phyloP scores from a whole-genome alignment of 768 basidiomycete species.

The Dioszegia hungarica region DNA sequence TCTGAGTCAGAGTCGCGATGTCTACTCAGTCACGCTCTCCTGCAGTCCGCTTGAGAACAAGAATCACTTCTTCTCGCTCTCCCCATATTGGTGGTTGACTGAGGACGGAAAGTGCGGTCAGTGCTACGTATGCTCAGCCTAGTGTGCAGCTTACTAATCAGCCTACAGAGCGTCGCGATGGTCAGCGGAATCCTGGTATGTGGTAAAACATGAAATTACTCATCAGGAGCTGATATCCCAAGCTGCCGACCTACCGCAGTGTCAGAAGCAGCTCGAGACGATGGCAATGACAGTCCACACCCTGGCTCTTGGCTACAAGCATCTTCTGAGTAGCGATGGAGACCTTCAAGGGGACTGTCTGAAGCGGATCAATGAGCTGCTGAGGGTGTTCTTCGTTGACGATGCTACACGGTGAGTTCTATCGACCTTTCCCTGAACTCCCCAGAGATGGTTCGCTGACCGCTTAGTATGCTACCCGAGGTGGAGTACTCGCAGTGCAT shows the following conservation, averaged over 20 bases:
- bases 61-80: slow-evolving; percentile 14
- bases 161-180: slow-evolving; percentile 23
- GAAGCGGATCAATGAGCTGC: not conserved
- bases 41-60: not conserved
- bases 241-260: slow-evolving; percentile 8
- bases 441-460: not conserved
- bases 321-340: not conserved
- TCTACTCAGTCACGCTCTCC: slow-evolving; percentile 11
- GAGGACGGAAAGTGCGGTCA: slow-evolving; percentile 15
- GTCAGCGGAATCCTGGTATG: slow-evolving; percentile 19
- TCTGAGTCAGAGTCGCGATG: not conserved
- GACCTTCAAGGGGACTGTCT: not conserved
- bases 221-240: too few species aligned
- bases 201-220: not conserved
- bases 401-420: slow-evolving; percentile 7
- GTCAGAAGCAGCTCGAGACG: slow-evolving; percentile 14
- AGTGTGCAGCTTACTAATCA: not conserved
- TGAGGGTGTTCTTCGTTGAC: slow-evolving; percentile 15
- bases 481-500: slow-evolving; percentile 19
- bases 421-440: not conserved
- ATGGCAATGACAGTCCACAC: slow-evolving; percentile 2
- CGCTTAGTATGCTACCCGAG: slow-evolving; percentile 13
- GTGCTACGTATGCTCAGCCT: not conserved
- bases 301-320: not conserved
- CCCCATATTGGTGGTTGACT: slow-evolving; percentile 16